Evolutionary conservation across 805 yeast species (phyloP).

Genomic region (Kazachstania africana): DNA sequence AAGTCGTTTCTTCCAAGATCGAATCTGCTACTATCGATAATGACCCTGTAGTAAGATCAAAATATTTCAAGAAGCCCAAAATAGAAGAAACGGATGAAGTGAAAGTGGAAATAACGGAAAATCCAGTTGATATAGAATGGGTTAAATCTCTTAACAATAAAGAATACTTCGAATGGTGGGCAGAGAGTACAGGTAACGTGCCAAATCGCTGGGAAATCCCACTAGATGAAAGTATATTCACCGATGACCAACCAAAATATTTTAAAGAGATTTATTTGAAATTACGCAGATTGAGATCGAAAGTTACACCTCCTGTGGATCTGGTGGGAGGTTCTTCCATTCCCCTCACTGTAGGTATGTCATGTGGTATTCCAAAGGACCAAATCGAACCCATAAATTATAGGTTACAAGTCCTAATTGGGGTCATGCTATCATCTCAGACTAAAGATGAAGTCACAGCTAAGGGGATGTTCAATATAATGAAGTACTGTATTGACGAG

Average conservation of each 20-base stretch:
- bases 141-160: conserved; percentile 18
- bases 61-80: conserved; percentile 2
- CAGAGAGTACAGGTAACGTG: conserved; percentile 16
- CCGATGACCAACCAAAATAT: conserved; percentile 28
- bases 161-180: conserved; percentile 19
- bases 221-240: conserved; percentile 7
- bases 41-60: conserved; percentile 3
- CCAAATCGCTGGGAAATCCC: conserved; percentile 15
- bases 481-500: conserved; percentile 35
- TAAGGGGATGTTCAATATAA: conserved; percentile 54
- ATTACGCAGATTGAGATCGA: conserved; percentile 54
- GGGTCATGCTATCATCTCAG: conserved; percentile 82
- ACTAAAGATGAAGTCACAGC: conserved; percentile 83
- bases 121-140: conserved; percentile 15
- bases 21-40: no score
- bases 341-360: conserved; percentile 29
- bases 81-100: conserved; percentile 1
- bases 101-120: not conserved
- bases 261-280: conserved; percentile 48
- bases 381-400: conserved; percentile 27
- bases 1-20: not conserved
- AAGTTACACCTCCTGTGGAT: conserved; percentile 75
- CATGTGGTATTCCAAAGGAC: conserved; percentile 17
- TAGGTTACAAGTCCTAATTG: conserved; percentile 65
- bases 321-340: conserved; percentile 70